These are phyloP conservation scores for Exophiala sideris DNA, from an alignment of 2,329 filamentous ascomycete genomes.

Conservation along the genomic window DNA sequence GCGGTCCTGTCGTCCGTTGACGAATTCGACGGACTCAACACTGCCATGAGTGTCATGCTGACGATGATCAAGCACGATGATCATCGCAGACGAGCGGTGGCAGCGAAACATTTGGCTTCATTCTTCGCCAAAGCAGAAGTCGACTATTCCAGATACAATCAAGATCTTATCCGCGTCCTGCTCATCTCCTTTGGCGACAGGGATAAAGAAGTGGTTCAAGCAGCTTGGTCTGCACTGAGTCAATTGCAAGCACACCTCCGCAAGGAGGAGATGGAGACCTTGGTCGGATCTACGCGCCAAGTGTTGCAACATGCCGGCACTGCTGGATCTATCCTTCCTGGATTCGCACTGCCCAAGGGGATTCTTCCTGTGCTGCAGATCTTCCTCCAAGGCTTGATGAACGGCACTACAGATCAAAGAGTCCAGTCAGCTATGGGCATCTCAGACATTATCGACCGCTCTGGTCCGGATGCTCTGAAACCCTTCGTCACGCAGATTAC, in stretches of 20 bases:
- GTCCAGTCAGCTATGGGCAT: conserved; percentile 90
- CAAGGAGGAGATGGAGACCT: conserved; percentile 96
- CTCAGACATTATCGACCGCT: conserved; percentile 91
- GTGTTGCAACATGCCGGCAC: conserved; percentile 86
- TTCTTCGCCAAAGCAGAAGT: conserved; percentile 80
- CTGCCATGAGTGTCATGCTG: conserved; percentile 89
- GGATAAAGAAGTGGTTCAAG: conserved; percentile 79
- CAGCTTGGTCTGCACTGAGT: conserved; percentile 80
- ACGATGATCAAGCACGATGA: conserved; percentile 88
- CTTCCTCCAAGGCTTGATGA: conserved; percentile 96
- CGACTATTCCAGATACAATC: conserved; percentile 94
- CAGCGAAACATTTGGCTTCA: conserved; percentile 73
- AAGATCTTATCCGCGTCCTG: conserved; percentile 85
- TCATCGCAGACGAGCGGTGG: conserved; percentile 74
- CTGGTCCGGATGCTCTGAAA: conserved; percentile 80
- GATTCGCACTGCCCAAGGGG: conserved; percentile 89
- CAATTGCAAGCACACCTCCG: conserved; percentile 84
- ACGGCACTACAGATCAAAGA: conserved; percentile 86
- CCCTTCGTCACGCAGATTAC: conserved; percentile 97
- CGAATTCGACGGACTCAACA: conserved; percentile 93
- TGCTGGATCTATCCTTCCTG: conserved; percentile 75
- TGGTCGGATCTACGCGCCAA: conserved; percentile 82
- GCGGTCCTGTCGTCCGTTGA: conserved; percentile 89
- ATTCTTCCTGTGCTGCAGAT: conserved; percentile 96
- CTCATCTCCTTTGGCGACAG: conserved; percentile 89